These are phyloP conservation scores for Porogramme epimiltina DNA, from an alignment of 1,284 basidiomycete species.

Conservation along the genomic window DNA sequence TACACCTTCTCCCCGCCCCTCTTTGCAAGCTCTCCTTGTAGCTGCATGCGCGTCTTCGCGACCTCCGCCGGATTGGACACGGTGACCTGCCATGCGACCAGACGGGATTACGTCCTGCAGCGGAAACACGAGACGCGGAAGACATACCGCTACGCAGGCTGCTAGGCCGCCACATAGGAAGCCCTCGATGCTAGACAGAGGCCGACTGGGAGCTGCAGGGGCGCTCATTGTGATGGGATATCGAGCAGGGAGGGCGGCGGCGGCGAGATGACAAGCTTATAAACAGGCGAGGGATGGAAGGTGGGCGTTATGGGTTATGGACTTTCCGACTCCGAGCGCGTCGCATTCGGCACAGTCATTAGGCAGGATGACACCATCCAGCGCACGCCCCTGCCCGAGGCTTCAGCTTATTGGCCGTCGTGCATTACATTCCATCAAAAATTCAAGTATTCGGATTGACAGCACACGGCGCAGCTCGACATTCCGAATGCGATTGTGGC, in stretches of 20 bases:
- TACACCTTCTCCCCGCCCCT: constrained; percentile 79
- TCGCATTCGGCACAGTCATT: not conserved
- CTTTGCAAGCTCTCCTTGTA: constrained; percentile 91
- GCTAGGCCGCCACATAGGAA: constrained; percentile 89
- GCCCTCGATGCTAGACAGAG: constrained; percentile 70
- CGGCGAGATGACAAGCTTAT: not conserved
- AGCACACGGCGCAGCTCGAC: no score
- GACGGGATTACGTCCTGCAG: constrained; percentile 2
- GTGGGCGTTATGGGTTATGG: no score
- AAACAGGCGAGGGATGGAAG: no score
- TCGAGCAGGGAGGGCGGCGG: not conserved
- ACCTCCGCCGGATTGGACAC: constrained; percentile 89
- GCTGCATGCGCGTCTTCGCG: constrained; percentile 91
- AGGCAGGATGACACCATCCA: not conserved
- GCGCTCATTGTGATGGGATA: constrained; percentile 20
- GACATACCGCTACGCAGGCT: constrained; percentile 80
- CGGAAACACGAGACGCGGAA: not conserved
- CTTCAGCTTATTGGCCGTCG: no score
- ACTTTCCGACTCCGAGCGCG: not conserved
- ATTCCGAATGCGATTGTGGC: no score
- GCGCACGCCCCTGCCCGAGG: not conserved
- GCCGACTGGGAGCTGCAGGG: constrained; percentile 20
- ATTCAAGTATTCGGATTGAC: not conserved
- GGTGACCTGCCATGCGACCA: constrained; percentile 57
- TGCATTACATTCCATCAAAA: no score